A percentile compares a stretch with the other conserved stretches of the same genome.
phyloP scores from a whole-genome alignment of 306 rosid species.

The Quercus alba region DNA sequence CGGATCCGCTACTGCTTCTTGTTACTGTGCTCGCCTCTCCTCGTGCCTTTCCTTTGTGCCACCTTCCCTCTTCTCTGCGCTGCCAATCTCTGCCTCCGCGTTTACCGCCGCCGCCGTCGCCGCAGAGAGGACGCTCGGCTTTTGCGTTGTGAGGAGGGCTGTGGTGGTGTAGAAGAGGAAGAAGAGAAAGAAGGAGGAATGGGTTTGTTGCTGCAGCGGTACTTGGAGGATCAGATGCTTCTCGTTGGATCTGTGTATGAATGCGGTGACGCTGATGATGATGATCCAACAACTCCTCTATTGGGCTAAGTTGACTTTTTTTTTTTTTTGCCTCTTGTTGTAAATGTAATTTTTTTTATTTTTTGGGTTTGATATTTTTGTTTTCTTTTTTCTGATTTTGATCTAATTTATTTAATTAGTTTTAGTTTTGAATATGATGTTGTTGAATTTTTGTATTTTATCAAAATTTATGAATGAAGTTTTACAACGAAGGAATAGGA shows the following conservation, averaged over 20 bases:
- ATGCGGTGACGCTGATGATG: constrained; percentile 24
- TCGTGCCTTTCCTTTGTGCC: constrained; percentile 35
- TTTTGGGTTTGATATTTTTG: no score
- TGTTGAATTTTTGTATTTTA: no score
- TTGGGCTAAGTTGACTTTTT: no score
- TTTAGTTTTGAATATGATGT: no score
- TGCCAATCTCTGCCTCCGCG: constrained; percentile 28
- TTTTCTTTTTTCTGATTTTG: no score
- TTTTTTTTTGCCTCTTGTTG: no score
- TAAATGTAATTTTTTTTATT: no score
- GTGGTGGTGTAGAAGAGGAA: background rate
- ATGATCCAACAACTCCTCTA: background rate
- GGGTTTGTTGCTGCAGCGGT: constrained; percentile 37
- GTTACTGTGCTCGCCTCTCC: constrained; percentile 28
- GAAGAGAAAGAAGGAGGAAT: constrained; percentile 2
- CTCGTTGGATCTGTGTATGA: constrained; percentile 42
- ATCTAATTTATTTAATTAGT: no score
- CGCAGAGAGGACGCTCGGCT: constrained; percentile 14
- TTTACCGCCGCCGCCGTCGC: constrained; percentile 9
- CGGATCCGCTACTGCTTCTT: constrained; percentile 27
- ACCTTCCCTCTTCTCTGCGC: constrained; percentile 36
- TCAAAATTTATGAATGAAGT: no score
- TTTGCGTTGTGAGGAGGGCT: constrained; percentile 33
- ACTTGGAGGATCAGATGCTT: constrained; percentile 40
- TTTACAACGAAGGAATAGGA: no score